A percentile compares a stretch with the other conserved stretches of the same genome.
Conservation (phyloP, 768 basidiomycete species). For the Tylopilus plumbeoviolaceoides region DNA sequence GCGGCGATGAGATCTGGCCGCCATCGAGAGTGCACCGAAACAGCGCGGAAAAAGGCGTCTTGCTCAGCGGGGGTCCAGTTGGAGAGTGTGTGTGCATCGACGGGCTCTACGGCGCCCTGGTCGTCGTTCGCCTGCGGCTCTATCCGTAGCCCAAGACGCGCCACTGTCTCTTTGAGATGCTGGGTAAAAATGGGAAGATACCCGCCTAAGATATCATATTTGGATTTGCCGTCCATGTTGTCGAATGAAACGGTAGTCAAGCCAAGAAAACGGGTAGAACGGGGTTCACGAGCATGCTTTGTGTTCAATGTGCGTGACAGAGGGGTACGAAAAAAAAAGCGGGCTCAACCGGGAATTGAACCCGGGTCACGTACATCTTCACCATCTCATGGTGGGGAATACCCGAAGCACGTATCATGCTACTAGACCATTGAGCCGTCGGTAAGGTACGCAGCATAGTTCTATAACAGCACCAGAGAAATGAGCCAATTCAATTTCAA, state of each 20-base stretch:
- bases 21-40: slow-evolving; percentile 63
- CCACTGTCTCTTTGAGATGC: slow-evolving; percentile 24
- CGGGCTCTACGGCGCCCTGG: neutral
- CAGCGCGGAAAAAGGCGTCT: slow-evolving; percentile 63
- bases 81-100: neutral
- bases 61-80: slow-evolving; percentile 71
- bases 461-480: neutral
- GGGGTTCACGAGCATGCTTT: slow-evolving; percentile 15
- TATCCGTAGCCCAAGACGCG: slow-evolving; percentile 13
- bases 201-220: slow-evolving; percentile 17
- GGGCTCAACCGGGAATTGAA: slow-evolving; percentile 32
- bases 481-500: too few species aligned
- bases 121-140: neutral
- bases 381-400: slow-evolving; percentile 17
- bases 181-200: slow-evolving; percentile 26
- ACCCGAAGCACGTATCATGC: slow-evolving; percentile 36
- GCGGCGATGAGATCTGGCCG: slow-evolving; percentile 75
- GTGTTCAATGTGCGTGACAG: neutral
- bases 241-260: neutral
- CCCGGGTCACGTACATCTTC: slow-evolving; percentile 35
- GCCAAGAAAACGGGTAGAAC: neutral
- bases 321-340: slow-evolving; percentile 9
- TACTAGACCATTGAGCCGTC: slow-evolving; percentile 32
- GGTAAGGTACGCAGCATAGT: too few species aligned
- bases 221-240: slow-evolving; percentile 13